Conservation (phyloP, 2,329 filamentous ascomycete species). For the Gaeumannomyces sp. region DNA sequence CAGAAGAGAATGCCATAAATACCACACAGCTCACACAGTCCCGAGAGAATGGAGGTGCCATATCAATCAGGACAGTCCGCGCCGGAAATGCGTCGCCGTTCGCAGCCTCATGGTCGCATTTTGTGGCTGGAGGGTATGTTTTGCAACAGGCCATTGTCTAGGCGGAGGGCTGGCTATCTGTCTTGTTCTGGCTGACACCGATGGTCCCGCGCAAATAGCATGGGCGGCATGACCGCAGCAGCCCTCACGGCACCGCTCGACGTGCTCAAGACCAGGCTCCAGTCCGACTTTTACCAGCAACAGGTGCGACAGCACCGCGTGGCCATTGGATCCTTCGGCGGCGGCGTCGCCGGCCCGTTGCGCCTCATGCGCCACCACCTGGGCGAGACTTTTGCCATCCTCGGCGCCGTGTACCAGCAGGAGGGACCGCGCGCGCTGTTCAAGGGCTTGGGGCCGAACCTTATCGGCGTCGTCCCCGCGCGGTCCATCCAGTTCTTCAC, state of each 20-base stretch:
- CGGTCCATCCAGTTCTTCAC: slow-evolving; percentile 90
- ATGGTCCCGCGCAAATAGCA: slow-evolving; percentile 37
- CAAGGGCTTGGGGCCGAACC: slow-evolving; percentile 86
- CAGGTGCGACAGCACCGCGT: slow-evolving; percentile 65
- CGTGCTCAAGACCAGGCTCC: slow-evolving; percentile 85
- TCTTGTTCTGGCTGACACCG: slow-evolving; percentile 11
- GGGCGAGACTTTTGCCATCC: slow-evolving; percentile 77
- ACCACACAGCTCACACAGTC: slow-evolving; percentile 7
- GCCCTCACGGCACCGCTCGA: slow-evolving; percentile 92
- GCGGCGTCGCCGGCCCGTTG: slow-evolving; percentile 50
- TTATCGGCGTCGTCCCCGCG: slow-evolving; percentile 83
- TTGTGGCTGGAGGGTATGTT: slow-evolving; percentile 80
- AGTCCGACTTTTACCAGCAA: slow-evolving; percentile 89
- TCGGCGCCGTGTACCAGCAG: slow-evolving; percentile 69
- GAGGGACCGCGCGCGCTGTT: slow-evolving; percentile 87
- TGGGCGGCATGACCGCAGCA: slow-evolving; percentile 85
- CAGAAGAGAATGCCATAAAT: not conserved
- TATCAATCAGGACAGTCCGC: slow-evolving; percentile 2
- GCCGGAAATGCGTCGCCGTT: slow-evolving; percentile 24
- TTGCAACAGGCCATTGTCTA: not conserved
- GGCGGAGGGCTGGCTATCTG: not conserved
- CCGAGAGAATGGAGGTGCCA: slow-evolving; percentile 8
- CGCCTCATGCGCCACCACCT: slow-evolving; percentile 69
- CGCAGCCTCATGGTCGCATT: slow-evolving; percentile 83
- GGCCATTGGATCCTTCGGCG: slow-evolving; percentile 49